Base-by-base conservation (phyloP, 164 flowering plant genomes). In the Vitis labrusca region DNA sequence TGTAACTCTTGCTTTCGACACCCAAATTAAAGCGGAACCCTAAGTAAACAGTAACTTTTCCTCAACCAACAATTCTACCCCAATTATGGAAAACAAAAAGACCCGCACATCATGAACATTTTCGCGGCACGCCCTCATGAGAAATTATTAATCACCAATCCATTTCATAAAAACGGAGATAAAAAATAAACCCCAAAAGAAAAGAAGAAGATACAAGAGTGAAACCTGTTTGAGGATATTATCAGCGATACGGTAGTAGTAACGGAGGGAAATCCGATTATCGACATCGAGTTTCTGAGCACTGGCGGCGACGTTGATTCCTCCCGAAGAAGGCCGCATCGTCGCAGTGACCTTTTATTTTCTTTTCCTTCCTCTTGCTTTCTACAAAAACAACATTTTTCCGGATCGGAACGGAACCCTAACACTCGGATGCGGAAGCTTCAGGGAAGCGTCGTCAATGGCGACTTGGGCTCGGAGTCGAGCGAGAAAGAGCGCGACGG, bases 151-250 rank as follows among this genome's bases (percentile, higher is more conserved):
- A 37, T 37, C 44, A 37, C 44, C 44, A 37, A 37, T 37, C 44
- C 44, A 37, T 3, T 37, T 37, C 44, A 37, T 37, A 37, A 23
- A 23, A 23, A 23, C 2, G 27, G 27, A 23, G 0, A 37, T 37
- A 37, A 6, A 2, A 37, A 37, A 37, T 3, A 5, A 37, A 37
- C 5, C 27, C 23, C 2, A 61, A 29, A 47, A 59, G 8, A n/a
- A 14, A 9, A 13, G 27, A 8, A 9, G 12, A 17, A 58, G 63
- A 15, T 23, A 47, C 11, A 23, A 4, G 59, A 12, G 50, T 2
- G 13, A 50, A 5, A 94, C 99, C 97, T 94, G 97, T 73, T 75
- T 86, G 79, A 94, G 96, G 56, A 94, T 81, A 77, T 90, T 92
- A 76, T 94, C 91, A 19, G 97, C 97, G 79, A 94, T 89, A 66